These are phyloP conservation scores for Rhododendron henanense DNA, from an alignment of 148 eudicot species.

Conservation along the genomic window DNA sequence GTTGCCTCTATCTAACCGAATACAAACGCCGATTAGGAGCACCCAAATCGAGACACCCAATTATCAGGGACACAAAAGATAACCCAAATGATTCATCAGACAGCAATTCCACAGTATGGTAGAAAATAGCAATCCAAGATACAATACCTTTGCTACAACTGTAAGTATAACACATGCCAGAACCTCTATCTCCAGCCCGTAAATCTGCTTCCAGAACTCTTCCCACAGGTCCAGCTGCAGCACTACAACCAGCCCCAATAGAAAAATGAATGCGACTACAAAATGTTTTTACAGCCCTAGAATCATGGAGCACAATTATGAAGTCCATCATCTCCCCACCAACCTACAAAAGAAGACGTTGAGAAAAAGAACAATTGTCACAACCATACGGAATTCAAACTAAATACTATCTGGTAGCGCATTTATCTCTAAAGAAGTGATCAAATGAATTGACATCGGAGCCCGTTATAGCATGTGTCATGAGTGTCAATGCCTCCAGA, in stretches of 20 bases:
- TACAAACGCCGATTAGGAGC: not conserved
- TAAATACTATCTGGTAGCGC: not conserved
- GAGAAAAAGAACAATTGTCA: not conserved
- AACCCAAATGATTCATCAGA: not conserved
- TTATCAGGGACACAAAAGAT: not conserved
- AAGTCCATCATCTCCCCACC: constrained; percentile 98
- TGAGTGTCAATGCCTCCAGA: not conserved
- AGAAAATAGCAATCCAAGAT: not conserved
- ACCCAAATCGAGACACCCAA: not conserved
- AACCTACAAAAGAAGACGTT: constrained; percentile 37
- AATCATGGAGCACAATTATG: constrained; percentile 91
- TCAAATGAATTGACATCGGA: not conserved
- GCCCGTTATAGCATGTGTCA: not conserved
- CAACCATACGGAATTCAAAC: not conserved
- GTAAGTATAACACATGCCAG: constrained; percentile 97
- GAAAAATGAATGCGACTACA: constrained; percentile 99
- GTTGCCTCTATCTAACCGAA: not conserved
- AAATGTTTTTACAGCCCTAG: constrained; percentile 88
- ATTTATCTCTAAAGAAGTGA: not conserved
- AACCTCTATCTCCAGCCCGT: constrained; percentile 96
- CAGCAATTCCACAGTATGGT: not conserved
- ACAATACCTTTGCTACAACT: constrained; percentile 96
- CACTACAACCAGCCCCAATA: constrained; percentile 99
- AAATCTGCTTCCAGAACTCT: constrained; percentile 96
- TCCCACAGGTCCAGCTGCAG: constrained; percentile 97